Conservation (phyloP, 129 eudicot genomes). For the Helianthus annuus region HanXRQr2.0-SUNRISE NC_035449.2:148492461-148492960, state of each 20-base stretch:
- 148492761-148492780: no score
- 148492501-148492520: conserved; percentile 45
- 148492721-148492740: neutral
- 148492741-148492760: no score
- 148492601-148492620: neutral
- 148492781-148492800: no score
- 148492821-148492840: no score
- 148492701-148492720: neutral
- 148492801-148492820: no score
- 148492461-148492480: conserved; percentile 22
- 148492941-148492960: no score
- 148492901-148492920: no score
- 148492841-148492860: no score
- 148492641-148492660: neutral
- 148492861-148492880: no score
- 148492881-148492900: no score
- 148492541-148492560: neutral
- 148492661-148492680: neutral
- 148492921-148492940: no score
- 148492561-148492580: neutral
- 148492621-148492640: no score
- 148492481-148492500: conserved; percentile 24
- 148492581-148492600: neutral
- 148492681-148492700: neutral
- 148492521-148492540: neutral